phyloP scores from a whole-genome alignment of 2,329 filamentous ascomycete genomes.

The Didymella keratinophila region DNA sequence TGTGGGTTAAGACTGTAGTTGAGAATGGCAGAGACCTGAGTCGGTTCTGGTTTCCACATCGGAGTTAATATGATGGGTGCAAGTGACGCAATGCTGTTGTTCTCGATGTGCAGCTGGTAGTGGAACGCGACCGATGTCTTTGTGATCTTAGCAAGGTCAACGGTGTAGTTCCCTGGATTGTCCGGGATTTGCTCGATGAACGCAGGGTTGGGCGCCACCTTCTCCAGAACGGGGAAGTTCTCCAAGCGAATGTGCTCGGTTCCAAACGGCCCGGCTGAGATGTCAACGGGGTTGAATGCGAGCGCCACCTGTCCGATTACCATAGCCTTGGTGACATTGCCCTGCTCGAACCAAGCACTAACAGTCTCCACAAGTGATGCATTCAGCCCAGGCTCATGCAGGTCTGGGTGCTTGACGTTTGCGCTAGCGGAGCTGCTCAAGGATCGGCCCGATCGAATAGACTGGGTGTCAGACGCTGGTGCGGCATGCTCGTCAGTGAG shows the following conservation, averaged over 20 bases:
- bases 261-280: conserved; percentile 52
- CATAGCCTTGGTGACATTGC: conserved; percentile 72
- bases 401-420: conserved; percentile 77
- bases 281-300: conserved; percentile 72
- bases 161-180: conserved; percentile 78
- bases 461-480: conserved; percentile 80
- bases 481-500: conserved; percentile 63
- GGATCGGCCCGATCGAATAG: conserved; percentile 87
- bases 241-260: conserved; percentile 79
- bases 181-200: conserved; percentile 78
- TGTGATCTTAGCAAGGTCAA: conserved; percentile 75
- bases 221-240: conserved; percentile 87
- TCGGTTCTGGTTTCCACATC: conserved; percentile 82
- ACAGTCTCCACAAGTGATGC: conserved; percentile 91
- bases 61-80: conserved; percentile 78
- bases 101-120: conserved; percentile 81
- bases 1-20: conserved; percentile 84
- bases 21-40: conserved; percentile 85
- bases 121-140: conserved; percentile 86
- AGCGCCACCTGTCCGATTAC: conserved; percentile 91
- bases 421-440: conserved; percentile 70
- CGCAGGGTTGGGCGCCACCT: conserved; percentile 90
- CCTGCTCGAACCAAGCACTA: conserved; percentile 82
- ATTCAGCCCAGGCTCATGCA: conserved; percentile 80
- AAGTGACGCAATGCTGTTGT: conserved; percentile 61